Evolutionary conservation across 225 moss, liverwort and hornwort genomes (phyloP), one percentile per base, ranked within the genome.

Genomic region (Polytrichum commune): DNA sequence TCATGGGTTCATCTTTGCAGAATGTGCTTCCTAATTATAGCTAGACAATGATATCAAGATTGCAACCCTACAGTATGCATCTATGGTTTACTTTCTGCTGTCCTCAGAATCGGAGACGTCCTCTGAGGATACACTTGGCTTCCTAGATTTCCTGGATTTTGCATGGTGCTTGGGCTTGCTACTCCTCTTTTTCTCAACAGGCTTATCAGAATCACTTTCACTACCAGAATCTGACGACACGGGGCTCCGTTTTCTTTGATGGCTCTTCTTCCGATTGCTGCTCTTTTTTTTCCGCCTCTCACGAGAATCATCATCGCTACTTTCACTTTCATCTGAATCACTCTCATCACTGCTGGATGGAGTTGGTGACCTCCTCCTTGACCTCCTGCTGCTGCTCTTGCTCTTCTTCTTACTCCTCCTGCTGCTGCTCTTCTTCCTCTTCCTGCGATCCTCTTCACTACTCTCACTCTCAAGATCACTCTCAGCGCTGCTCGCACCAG

Each of bases 401-500:
- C 46, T 46, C n/a, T 60, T 38, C 60, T 30, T 70, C 64, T 70
- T 63, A 28, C 58, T 75, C 71, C 55, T 64, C 18, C 60, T 2
- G 7, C 33, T 73, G 67, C 35, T 78, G 53, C 56, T 53, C 16
- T 54, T 65, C 56, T 71, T 46, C 32, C 24, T 72, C 66, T 54
- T 62, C 64, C 62, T 73, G 46, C 72, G 74, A 78, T 83, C 72
- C 18, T 66, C 10, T 19, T 83, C 81, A 16, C 74, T 79, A 63
- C 87, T 87, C 63, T 79, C 83, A 27, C 74, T 87, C 54, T 78
- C 78, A 55, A 69, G 65, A 28, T 87, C 84, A 38, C 87, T 87
- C 63, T 73, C 80, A 10, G 66, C 68, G 56, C 73, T 78, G 54
- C 78, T 74, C 5, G 69, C 69, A 54, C 83, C 79, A 6, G 82